Percentiles rank a stretch among this genome's conserved stretches.
Evolutionary conservation across 2,329 filamentous ascomycete species (phyloP).

Genomic region (Bipolaris zeicola): DNA sequence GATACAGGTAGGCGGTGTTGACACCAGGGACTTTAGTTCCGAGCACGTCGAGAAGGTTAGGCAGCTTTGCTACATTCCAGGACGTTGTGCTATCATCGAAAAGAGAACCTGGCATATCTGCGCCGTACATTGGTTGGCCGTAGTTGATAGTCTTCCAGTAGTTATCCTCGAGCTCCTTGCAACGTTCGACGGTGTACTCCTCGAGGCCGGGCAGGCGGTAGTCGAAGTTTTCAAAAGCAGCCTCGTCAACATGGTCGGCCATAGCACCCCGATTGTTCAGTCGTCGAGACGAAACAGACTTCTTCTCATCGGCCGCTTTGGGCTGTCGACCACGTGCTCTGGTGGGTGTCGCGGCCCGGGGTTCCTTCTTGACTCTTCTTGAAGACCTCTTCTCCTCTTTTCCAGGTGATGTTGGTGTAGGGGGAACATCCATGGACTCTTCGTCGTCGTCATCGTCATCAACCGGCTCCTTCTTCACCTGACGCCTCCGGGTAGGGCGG

Average conservation of each 20-base stretch:
- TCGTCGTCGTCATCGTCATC: constrained; percentile 44
- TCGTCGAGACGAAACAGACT: constrained; percentile 82
- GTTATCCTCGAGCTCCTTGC: constrained; percentile 88
- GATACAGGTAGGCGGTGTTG: constrained; percentile 95
- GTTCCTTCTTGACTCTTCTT: constrained; percentile 43
- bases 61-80: constrained; percentile 95
- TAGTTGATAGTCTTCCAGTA: constrained; percentile 99
- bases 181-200: constrained; percentile 88
- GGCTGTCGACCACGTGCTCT: constrained; percentile 61
- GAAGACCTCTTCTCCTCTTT: constrained; percentile 49
- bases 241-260: constrained; percentile 82
- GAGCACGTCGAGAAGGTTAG: constrained; percentile 89
- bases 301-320: constrained; percentile 50
- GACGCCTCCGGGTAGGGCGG: constrained; percentile 49
- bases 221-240: constrained; percentile 87
- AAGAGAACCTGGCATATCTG: constrained; percentile 92
- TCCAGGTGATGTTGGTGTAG: constrained; percentile 52
- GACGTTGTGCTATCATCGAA: constrained; percentile 82
- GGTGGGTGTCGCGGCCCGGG: constrained; percentile 56
- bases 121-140: constrained; percentile 91
- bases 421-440: constrained; percentile 44
- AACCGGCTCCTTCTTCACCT: constrained; percentile 29
- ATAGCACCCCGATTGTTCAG: constrained; percentile 83
- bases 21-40: constrained; percentile 96
- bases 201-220: constrained; percentile 83